Conservation (phyloP, 352 stramenopile species). For the Pythium guiyangense region DNA sequence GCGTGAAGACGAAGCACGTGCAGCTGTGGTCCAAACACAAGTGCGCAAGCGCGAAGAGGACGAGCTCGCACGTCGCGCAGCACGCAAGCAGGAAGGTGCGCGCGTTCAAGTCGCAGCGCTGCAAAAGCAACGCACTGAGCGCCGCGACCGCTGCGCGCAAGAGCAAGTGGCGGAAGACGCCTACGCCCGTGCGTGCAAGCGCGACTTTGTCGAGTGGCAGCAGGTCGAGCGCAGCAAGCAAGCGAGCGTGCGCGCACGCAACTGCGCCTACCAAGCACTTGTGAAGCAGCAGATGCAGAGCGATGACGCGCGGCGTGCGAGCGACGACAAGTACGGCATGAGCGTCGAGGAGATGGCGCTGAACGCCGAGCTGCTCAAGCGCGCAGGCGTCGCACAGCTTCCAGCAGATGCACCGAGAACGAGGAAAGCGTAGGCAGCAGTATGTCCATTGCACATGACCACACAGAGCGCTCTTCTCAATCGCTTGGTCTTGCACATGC, state of each 20-base stretch:
- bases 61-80: conserved; percentile 26
- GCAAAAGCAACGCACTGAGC: conserved; percentile 39
- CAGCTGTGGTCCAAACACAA: conserved; percentile 32
- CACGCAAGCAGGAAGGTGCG: conserved; percentile 26
- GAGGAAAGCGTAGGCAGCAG: background rate
- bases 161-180: conserved; percentile 31
- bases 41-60: conserved; percentile 32
- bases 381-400: conserved; percentile 20
- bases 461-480: background rate
- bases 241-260: conserved; percentile 24
- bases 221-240: conserved; percentile 25
- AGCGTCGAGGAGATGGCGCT: conserved; percentile 50
- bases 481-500: too few relatives aligned
- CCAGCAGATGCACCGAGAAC: conserved; percentile 3
- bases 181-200: conserved; percentile 42
- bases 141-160: conserved; percentile 16
- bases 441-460: background rate
- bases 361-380: conserved; percentile 40
- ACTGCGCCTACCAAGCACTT: conserved; percentile 34
- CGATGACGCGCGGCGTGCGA: conserved; percentile 29
- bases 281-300: conserved; percentile 45
- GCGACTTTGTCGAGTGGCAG: conserved; percentile 42
- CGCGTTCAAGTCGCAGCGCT: conserved; percentile 32
- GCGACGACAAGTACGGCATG: conserved; percentile 71
- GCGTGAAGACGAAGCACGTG: conserved; percentile 47